Base-by-base conservation (phyloP, 2,329 filamentous ascomycete genomes). In the Rutstroemia sp. region DNA sequence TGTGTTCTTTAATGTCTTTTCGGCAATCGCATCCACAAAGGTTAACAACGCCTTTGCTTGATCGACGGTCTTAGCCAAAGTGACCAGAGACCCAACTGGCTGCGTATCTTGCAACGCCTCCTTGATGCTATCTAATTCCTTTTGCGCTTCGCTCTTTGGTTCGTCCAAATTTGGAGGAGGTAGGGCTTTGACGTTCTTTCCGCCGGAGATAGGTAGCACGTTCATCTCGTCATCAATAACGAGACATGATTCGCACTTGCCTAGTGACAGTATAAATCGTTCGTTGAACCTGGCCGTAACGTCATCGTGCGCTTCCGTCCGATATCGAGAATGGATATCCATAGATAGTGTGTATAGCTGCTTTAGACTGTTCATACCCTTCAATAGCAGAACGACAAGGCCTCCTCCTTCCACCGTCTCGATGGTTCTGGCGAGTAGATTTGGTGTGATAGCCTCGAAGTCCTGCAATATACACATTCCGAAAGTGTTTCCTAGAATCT, bases 391-490 rank as follows among this genome's bases (percentile, higher is more conserved):
- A 46, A 99, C 78, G 1, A 97, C 92, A 65, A 99, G 72, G 23
- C 94, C 94, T 61, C 94, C 94, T 63, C 95, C 94, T 72, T 99
- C 92, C 4, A 99, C 95, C 0, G 95, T 99, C 75, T 99, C 95
- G 64, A 99, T 89, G 1, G 92, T 96, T 60, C 92, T 83, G 21
- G 94, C 94, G 34, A 99, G 81, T 62, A 96, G 80, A 69, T 99
- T 99, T n/a, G 94, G 94, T 9, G 94, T 99, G 64, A 99, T 82
- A 42, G 92, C 94, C 73, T 99, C 94, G 67, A 99, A 99, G 70
- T 99, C 94, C 72, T 99, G 94, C 64, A 99, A 75, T 62, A 99
- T 95, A 71, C 91, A 96, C 89, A 96, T 96, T 70, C 92, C 92
- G 70, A 94, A 99, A 45, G 94, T 99, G 72, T 97, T 95, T 71